These are phyloP conservation scores for Pseudogymnoascus sp. DNA, from an alignment of 2,329 filamentous ascomycete genomes.

Conservation along the genomic window DNA sequence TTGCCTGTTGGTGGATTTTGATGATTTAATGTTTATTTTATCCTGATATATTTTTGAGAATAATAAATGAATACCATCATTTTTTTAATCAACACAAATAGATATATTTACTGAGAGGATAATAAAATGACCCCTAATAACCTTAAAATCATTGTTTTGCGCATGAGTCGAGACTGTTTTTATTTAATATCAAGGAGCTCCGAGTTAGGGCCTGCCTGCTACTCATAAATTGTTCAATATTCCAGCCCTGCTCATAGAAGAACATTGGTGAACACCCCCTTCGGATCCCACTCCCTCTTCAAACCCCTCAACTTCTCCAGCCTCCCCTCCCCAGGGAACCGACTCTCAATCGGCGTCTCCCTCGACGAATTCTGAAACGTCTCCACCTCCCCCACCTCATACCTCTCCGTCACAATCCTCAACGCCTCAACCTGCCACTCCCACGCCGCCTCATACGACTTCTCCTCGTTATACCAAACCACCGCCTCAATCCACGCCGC, in stretches of 20 bases:
- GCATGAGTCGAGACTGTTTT: background rate
- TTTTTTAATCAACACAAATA: background rate
- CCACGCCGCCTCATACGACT: background rate
- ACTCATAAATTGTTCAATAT: background rate
- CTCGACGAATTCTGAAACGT: conserved; percentile 17
- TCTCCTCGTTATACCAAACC: background rate
- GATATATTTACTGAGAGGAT: no score
- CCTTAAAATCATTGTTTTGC: background rate
- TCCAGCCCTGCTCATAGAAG: background rate
- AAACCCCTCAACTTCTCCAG: conserved; percentile 21
- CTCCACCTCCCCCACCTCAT: conserved; percentile 12
- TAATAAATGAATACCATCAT: no score
- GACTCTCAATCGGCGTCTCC: conserved; percentile 16
- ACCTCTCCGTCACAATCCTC: conserved; percentile 11
- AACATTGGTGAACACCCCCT: conserved; percentile 17
- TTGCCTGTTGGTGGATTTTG: no score
- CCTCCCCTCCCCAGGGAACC: conserved; percentile 15
- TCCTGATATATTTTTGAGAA: no score
- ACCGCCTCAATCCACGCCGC: conserved; percentile 7
- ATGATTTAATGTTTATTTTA: no score
- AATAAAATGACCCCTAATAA: no score
- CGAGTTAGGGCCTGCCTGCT: background rate
- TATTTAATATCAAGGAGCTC: background rate
- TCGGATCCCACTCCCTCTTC: conserved; percentile 26
- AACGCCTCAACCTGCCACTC: background rate